Evolutionary conservation across 2,329 filamentous ascomycete genomes (phyloP).

Genomic region (Fusarium pseudonygamai): DNA sequence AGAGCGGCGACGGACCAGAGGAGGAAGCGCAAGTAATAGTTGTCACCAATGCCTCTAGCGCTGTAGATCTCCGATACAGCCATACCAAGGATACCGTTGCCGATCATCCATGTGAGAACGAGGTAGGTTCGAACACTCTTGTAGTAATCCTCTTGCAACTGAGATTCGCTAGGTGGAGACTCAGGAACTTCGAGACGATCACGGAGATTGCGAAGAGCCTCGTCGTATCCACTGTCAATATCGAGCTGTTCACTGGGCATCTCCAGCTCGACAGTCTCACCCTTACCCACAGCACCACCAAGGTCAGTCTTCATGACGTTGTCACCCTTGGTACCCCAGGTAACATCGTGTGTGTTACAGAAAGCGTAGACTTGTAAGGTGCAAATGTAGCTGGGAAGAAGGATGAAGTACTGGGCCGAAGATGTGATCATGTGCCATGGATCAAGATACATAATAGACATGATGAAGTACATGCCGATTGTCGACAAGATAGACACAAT

Average conservation of each 20-base stretch:
- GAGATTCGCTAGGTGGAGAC: conserved; percentile 71
- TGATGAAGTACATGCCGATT: conserved; percentile 92
- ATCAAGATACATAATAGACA: conserved; percentile 95
- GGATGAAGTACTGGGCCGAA: conserved; percentile 88
- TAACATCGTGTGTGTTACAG: conserved; percentile 55
- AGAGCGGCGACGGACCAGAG: conserved; percentile 89
- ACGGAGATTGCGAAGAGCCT: conserved; percentile 93
- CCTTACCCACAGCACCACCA: conserved; percentile 82
- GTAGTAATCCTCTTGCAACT: conserved; percentile 98
- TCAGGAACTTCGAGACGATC: conserved; percentile 86
- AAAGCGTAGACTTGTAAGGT: conserved; percentile 98
- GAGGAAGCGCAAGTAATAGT: conserved; percentile 92
- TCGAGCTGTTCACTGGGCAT: conserved; percentile 99
- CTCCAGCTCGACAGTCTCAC: conserved; percentile 88
- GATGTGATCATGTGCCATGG: conserved; percentile 99
- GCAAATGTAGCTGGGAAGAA: conserved; percentile 94
- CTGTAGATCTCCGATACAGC: conserved; percentile 87
- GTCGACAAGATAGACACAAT: conserved; percentile 91
- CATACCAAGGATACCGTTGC: conserved; percentile 94
- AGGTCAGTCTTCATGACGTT: conserved; percentile 94
- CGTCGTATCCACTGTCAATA: conserved; percentile 97
- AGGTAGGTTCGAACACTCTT: conserved; percentile 97
- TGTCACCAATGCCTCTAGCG: conserved; percentile 74
- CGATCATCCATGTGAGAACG: conserved; percentile 93
- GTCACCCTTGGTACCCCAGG: conserved; percentile 83